Conservation (phyloP, 73 alveolate species). For the Tetrahymena elliotti region DNA sequence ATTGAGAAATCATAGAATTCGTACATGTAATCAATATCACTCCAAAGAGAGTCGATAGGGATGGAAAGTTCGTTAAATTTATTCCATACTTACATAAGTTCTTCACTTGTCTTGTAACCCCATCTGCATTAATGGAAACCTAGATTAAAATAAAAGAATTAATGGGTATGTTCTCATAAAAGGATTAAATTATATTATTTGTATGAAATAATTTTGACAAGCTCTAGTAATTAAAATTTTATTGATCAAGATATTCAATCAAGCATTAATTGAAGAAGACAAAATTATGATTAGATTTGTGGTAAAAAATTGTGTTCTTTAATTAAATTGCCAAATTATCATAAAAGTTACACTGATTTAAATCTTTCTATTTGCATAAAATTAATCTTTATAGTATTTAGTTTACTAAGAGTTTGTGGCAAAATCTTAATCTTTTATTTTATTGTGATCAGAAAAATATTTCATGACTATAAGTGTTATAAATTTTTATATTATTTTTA, state of each 20-base stretch:
- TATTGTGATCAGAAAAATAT: background rate
- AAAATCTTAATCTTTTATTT: background rate
- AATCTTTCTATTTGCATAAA: too few relatives aligned
- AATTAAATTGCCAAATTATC: too few relatives aligned
- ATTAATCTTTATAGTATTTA: too few relatives aligned
- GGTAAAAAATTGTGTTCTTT: background rate
- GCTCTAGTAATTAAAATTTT: too few relatives aligned
- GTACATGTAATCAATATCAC: slow-evolving; percentile 67
- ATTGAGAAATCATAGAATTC: slow-evolving; percentile 48
- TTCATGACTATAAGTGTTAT: background rate
- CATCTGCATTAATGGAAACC: slow-evolving; percentile 90
- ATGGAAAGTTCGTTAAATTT: slow-evolving; percentile 44
- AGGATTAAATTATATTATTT: background rate
- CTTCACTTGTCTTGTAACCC: slow-evolving; percentile 70
- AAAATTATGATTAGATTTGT: background rate
- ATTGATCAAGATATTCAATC: too few relatives aligned
- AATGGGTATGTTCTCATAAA: background rate
- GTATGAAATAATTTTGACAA: background rate
- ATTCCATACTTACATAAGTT: slow-evolving; percentile 51
- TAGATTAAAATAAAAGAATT: background rate
- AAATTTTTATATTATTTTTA: background rate
- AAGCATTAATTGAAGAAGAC: background rate
- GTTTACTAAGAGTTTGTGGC: background rate
- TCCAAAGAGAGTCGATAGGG: slow-evolving; percentile 71
- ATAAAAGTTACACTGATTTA: background rate